Evolutionary conservation across 176 grass and related monocot species (phyloP), one percentile per base, ranked within the genome.

Genomic region (Oryza nivara): DNA sequence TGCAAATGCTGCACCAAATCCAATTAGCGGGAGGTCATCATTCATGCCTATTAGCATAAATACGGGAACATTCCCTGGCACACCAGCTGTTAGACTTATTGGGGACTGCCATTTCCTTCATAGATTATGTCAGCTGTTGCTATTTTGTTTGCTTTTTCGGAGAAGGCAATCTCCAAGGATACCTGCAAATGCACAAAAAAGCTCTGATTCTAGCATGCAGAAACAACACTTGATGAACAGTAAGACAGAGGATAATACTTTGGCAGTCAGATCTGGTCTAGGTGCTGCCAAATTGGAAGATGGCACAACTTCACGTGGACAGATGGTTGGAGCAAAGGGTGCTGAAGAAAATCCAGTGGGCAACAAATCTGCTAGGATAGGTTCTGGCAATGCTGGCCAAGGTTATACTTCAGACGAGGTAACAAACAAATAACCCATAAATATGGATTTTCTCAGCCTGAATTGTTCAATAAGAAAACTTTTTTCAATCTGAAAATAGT

Each of bases 401-500:
- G 96, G 96, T 44, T 99, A 99, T 81, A 99, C 93, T 43, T 99
- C 93, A 65, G 96, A 99, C n/a, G 96, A 99, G 96, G 96, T 98
- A 84, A 81, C 68, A 67, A 83, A 60, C 51, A 44, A 74, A 87
- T 63, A 49, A 78, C 73, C 9, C 5, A 56, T 32, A 44, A 32
- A 34, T 76, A 36, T 19, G 10, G 45, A 34, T 85, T 69, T 66
- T 84, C 68, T 64, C 28, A 60, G 43, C 47, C 5, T 69, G 3
- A 41, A 9, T 4, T 73, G 26, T 83, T 85, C 15, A 15, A 67
- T 77, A 13, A 58, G 58, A 78, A 51, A 15, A 19, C 43, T 73
- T 10, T 43, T 64, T 67, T 73, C n/a, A 20, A 82, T 47, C 23
- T 82, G 22, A 79, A 30, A 13, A 73, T 72, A 20, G 7, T 72